A percentile compares a stretch with the other conserved stretches of the same genome.
Evolutionary conservation across 495 filamentous ascomycete species (phyloP).

Genomic region (Penicillium ucsense): DNA sequence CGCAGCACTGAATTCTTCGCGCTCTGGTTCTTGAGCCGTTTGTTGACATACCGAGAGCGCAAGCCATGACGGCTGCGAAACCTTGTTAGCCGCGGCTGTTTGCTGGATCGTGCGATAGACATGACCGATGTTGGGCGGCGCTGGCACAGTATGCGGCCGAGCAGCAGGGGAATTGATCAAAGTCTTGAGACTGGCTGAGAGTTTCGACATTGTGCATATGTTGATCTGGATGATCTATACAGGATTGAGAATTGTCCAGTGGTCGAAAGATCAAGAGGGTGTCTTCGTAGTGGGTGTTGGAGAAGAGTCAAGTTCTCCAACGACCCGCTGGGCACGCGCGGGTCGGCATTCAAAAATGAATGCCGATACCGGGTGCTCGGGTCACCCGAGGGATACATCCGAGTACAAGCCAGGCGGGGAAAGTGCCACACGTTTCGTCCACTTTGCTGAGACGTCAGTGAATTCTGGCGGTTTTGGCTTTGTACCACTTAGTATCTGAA

Average conservation of each 20-base stretch:
- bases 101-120: slow-evolving; percentile 51
- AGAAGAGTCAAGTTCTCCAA: background rate
- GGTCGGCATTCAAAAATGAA: background rate
- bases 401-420: no score
- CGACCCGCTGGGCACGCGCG: background rate
- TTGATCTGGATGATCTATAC: background rate
- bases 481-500: no score
- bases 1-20: background rate
- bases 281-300: no score
- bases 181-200: slow-evolving; percentile 57
- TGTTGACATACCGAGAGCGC: slow-evolving; percentile 45
- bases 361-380: background rate
- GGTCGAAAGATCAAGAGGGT: no score
- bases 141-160: slow-evolving; percentile 55
- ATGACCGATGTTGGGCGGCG: slow-evolving; percentile 47
- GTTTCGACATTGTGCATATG: slow-evolving; percentile 48
- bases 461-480: no score
- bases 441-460: no score
- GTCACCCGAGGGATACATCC: background rate
- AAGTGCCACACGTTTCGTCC: no score
- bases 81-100: slow-evolving; percentile 41
- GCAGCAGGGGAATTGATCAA: slow-evolving; percentile 61
- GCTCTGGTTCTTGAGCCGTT: background rate
- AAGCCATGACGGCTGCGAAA: slow-evolving; percentile 54
- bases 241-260: no score